Base-by-base conservation (phyloP, 148 eudicot species). In the Selenicereus undatus region DNA sequence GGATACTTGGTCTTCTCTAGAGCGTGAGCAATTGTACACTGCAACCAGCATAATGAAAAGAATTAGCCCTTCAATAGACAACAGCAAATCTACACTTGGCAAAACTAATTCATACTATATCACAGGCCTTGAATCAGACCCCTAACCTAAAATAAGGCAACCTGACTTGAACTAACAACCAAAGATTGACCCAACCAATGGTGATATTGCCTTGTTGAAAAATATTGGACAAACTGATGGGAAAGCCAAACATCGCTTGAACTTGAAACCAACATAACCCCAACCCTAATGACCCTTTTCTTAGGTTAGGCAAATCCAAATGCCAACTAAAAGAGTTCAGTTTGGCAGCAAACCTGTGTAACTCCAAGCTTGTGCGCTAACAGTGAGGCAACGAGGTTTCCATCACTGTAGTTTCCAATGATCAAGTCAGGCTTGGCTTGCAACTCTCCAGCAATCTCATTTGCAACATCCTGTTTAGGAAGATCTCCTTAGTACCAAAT, bases 1-100 rank as follows among this genome's bases (percentile, higher is more conserved):
- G 99, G 99, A 72, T 95, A 95, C 82, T 95, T 95, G 24, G 99
- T 95, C 87, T 93, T 93, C 90, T 95, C 99, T 73, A 93, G 74
- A 0, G 99, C 99, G 78, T 95, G 99, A 79, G 99, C 99, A 86
- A 95, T 95, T 8, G 99, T 95, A 86, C 99, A 92, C 92, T 95
- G 78, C 52, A 83, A 29, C 29, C 43, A 78, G 11, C 35, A 30
- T 68, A 60, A 26, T 16, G 0, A n/a, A 75, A 58, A 7, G 50
- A 29, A 50, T 74, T 30, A 66, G 50, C 18, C 78, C 74, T 74
- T 26, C 45, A 77, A 68, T 12, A 50, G 14, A 48, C 52, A 48
- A 48, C 8, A 14, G 52, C 52, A 48, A 48, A 48, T 48, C 52
- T 39, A 39, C 7, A 39, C 43, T 4, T 39, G 3, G 43, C 43